phyloP scores from a whole-genome alignment of 2,329 filamentous ascomycete genomes.

The Aureobasidium melanogenum region DNA sequence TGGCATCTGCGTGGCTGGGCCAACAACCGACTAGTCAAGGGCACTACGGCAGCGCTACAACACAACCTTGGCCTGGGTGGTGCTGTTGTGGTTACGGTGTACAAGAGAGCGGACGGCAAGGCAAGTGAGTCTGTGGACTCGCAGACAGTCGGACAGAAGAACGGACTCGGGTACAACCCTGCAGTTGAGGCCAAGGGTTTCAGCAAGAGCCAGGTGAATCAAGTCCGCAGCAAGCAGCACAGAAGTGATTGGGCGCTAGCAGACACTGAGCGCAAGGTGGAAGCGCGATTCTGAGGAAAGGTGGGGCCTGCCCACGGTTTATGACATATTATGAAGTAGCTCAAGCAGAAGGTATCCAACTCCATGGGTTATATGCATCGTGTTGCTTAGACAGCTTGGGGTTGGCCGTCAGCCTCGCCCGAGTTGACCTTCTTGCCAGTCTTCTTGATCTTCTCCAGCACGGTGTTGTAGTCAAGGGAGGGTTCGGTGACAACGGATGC shows the following conservation, averaged over 20 bases:
- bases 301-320: constrained; percentile 3
- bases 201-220: constrained; percentile 63
- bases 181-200: constrained; percentile 84
- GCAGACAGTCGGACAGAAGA: constrained; percentile 55
- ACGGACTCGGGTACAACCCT: constrained; percentile 79
- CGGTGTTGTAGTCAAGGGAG: constrained; percentile 65
- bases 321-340: neutral
- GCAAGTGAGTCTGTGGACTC: constrained; percentile 52
- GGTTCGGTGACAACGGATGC: constrained; percentile 67
- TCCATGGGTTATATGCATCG: neutral
- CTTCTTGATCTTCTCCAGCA: constrained; percentile 85
- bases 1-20: constrained; percentile 97
- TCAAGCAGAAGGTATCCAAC: neutral
- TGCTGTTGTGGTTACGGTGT: constrained; percentile 83
- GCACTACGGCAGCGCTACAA: constrained; percentile 68
- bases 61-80: constrained; percentile 91
- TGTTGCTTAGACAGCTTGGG: constrained; percentile 21
- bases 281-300: constrained; percentile 51
- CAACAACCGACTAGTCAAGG: constrained; percentile 67
- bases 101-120: constrained; percentile 71
- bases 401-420: constrained; percentile 59
- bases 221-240: constrained; percentile 60
- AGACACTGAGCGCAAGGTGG: constrained; percentile 65
- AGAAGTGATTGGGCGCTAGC: constrained; percentile 65
- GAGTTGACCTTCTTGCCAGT: constrained; percentile 87